Evolutionary conservation across 2,329 filamentous ascomycete species (phyloP).

Genomic region (Akanthomyces lecanii): DNA sequence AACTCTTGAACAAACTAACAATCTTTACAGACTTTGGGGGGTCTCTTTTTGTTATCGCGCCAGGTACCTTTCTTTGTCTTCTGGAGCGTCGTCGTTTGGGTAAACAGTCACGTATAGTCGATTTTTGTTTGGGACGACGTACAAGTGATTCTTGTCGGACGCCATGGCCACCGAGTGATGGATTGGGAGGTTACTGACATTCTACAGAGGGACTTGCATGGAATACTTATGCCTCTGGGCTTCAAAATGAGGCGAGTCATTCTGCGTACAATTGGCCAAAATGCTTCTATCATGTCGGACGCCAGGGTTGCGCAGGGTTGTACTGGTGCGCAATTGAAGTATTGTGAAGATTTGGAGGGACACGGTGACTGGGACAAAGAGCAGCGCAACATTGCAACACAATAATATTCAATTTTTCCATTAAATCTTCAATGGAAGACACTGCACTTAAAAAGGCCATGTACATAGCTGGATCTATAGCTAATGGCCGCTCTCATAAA

Average conservation of each 20-base stretch:
- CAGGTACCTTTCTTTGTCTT: constrained; percentile 8
- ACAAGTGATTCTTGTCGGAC: constrained; percentile 7
- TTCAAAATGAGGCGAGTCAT: not conserved
- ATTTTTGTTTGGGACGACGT: constrained; percentile 5
- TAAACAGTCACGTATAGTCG: constrained; percentile 14
- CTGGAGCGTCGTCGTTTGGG: constrained; percentile 4
- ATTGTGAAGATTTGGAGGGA: not conserved
- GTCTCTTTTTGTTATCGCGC: no score
- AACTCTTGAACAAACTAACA: not conserved
- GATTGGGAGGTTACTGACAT: not conserved
- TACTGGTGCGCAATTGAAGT: not conserved
- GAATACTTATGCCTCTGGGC: not conserved
- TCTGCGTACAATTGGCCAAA: not conserved
- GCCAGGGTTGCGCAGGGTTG: constrained; percentile 1
- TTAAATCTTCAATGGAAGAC: not conserved
- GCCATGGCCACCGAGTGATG: not conserved
- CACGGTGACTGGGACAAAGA: not conserved
- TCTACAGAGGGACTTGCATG: not conserved
- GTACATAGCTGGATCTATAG: not conserved
- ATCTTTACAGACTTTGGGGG: not conserved
- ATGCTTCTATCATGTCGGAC: not conserved
- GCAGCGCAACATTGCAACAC: not conserved
- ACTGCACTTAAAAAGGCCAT: not conserved
- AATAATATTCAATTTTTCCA: not conserved
- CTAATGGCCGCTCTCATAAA: not conserved